Evolutionary conservation across 139 green algal species (phyloP).

Genomic region (Auxenochlorella protothecoides): DNA sequence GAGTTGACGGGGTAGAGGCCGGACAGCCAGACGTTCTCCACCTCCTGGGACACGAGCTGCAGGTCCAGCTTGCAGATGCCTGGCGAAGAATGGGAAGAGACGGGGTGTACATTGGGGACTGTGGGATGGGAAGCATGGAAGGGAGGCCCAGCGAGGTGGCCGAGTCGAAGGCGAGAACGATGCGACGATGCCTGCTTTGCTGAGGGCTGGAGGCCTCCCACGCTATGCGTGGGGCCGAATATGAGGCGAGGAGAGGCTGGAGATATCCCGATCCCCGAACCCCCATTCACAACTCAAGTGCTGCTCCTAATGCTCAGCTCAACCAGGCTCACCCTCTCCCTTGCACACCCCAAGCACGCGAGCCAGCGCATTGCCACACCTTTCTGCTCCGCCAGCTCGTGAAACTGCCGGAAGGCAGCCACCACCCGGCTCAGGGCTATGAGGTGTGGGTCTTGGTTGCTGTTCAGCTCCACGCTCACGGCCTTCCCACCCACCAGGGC

Average conservation of each 20-base stretch:
- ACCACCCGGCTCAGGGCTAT: conserved; percentile 13
- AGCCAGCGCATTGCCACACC: conserved; percentile 4
- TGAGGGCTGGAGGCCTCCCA: too few species aligned
- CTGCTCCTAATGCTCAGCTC: too few species aligned
- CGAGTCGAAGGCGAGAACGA: background rate
- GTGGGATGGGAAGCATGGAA: too few species aligned
- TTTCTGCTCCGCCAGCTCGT: conserved; percentile 24
- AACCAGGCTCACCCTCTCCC: too few species aligned
- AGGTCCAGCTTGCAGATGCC: conserved; percentile 35
- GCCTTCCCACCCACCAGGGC: conserved; percentile 24
- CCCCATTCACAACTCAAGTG: too few species aligned
- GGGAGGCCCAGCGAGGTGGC: too few species aligned
- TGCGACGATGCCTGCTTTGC: too few species aligned
- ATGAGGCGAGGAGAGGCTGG: too few species aligned
- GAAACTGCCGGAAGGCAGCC: conserved; percentile 27
- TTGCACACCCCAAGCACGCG: too few species aligned
- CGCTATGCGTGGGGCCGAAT: too few species aligned
- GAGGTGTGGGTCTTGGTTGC: conserved; percentile 33
- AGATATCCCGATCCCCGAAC: too few species aligned
- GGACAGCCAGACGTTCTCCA: conserved; percentile 30
- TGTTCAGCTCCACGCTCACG: conserved; percentile 28
- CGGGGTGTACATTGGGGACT: too few species aligned
- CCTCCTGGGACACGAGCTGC: conserved; percentile 25
- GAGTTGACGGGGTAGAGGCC: conserved; percentile 34
- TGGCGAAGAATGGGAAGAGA: background rate